Conservation (phyloP, 1,139 yeast genomes). For the Candida sanyaensis region DNA sequence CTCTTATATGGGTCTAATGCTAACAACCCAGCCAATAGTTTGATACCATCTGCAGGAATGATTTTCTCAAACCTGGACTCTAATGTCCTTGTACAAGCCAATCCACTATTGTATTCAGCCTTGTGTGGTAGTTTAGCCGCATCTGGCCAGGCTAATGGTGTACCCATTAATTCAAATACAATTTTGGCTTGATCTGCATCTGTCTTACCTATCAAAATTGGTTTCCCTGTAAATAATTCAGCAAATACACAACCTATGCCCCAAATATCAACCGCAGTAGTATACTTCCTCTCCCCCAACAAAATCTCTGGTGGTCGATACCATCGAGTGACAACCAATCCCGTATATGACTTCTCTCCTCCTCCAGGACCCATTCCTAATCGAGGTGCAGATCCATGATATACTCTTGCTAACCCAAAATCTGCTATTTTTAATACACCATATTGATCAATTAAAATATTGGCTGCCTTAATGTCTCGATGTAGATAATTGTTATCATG, state of each 20-base stretch:
- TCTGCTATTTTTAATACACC: constrained; percentile 88
- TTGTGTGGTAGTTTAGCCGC: constrained; percentile 65
- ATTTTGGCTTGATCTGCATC: constrained; percentile 90
- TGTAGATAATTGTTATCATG: constrained; percentile 76
- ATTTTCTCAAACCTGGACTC: constrained; percentile 42
- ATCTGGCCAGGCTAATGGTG: constrained; percentile 75
- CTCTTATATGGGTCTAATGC: constrained; percentile 70
- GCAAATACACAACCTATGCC: constrained; percentile 97
- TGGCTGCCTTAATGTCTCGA: constrained; percentile 94
- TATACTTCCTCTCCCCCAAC: constrained; percentile 80
- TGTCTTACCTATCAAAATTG: constrained; percentile 81
- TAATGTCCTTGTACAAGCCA: constrained; percentile 55
- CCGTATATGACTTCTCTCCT: constrained; percentile 78
- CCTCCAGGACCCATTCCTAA: constrained; percentile 65
- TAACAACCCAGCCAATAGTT: constrained; percentile 56
- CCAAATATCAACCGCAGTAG: constrained; percentile 97
- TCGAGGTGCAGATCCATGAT: constrained; percentile 71
- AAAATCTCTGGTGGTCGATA: constrained; percentile 93
- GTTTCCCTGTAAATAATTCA: constrained; percentile 78
- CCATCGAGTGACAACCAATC: constrained; percentile 95
- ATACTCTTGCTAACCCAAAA: constrained; percentile 86
- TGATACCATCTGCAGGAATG: constrained; percentile 35
- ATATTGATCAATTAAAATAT: constrained; percentile 71
- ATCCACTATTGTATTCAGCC: constrained; percentile 41
- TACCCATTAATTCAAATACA: constrained; percentile 79